Percentiles rank a stretch among this genome's conserved stretches.
phyloP scores from a whole-genome alignment of 2,329 filamentous ascomycete species.

The Botrytis medusae region DNA sequence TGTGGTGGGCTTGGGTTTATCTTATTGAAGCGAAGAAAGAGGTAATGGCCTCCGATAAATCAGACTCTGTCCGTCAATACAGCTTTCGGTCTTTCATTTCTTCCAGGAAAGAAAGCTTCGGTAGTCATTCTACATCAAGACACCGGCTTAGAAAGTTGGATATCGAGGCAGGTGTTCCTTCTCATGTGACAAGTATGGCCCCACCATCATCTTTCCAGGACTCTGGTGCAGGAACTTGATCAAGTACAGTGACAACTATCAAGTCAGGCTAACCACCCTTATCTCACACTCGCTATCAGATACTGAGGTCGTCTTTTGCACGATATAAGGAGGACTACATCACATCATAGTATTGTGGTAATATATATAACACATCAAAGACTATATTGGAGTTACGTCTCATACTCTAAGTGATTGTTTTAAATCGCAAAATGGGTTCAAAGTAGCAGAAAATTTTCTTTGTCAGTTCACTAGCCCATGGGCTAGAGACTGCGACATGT shows the following conservation, averaged over 20 bases:
- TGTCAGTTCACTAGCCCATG: too few relatives aligned
- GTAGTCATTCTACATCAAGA: not conserved
- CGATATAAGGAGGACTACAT: too few relatives aligned
- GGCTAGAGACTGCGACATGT: too few relatives aligned
- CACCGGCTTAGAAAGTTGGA: conserved; percentile 7
- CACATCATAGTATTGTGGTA: too few relatives aligned
- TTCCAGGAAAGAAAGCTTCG: not conserved
- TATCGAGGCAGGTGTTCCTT: conserved; percentile 9
- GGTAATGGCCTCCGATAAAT: not conserved
- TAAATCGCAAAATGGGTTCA: too few relatives aligned
- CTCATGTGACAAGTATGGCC: not conserved
- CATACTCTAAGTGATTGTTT: too few relatives aligned
- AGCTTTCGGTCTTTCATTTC: not conserved
- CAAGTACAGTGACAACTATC: conserved; percentile 20
- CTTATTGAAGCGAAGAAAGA: conserved; percentile 17
- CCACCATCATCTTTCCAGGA: not conserved
- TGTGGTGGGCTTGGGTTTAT: conserved; percentile 31
- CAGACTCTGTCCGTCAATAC: not conserved
- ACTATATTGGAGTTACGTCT: too few relatives aligned
- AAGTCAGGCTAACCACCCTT: conserved; percentile 8
- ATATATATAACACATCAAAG: too few relatives aligned
- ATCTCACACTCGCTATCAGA: too few relatives aligned
- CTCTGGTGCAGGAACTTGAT: conserved; percentile 20
- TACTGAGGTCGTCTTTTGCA: too few relatives aligned
- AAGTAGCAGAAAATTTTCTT: too few relatives aligned